phyloP scores from a whole-genome alignment of 2,329 filamentous ascomycete species.

The Exophiala oligosperma region DNA sequence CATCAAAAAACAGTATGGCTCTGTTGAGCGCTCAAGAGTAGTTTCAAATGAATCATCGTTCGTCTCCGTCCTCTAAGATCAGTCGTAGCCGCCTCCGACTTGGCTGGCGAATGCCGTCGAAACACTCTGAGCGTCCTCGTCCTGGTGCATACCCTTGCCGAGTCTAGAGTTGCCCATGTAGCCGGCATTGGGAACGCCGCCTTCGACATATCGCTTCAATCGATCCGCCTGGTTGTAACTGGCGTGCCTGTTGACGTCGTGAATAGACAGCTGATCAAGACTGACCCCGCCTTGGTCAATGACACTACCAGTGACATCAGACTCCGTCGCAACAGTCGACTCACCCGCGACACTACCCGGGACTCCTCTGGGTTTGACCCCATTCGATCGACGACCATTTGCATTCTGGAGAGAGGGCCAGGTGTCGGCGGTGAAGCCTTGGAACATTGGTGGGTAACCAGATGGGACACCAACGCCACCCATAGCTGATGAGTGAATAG shows the following conservation, averaged over 20 bases:
- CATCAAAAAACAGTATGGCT: constrained; percentile 13
- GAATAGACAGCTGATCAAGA: constrained; percentile 69
- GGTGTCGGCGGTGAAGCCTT: constrained; percentile 78
- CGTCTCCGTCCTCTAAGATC: constrained; percentile 36
- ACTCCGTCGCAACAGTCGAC: constrained; percentile 87
- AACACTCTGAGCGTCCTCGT: constrained; percentile 94
- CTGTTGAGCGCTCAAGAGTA: constrained; percentile 7
- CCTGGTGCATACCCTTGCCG: constrained; percentile 56
- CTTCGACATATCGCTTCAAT: constrained; percentile 91
- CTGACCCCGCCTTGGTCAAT: constrained; percentile 85
- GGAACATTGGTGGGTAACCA: constrained; percentile 93
- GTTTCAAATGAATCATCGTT: constrained; percentile 8
- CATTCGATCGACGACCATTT: constrained; percentile 61
- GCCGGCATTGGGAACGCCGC: constrained; percentile 67
- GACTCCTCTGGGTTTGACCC: constrained; percentile 65
- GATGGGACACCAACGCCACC: constrained; percentile 79
- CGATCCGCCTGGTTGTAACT: constrained; percentile 83
- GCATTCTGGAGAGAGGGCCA: constrained; percentile 80
- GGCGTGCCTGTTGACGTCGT: constrained; percentile 68
- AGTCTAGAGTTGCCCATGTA: constrained; percentile 62
- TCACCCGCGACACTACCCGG: constrained; percentile 84
- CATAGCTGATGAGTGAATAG: constrained; percentile 87
- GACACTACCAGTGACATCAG: constrained; percentile 78
- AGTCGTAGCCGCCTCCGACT: constrained; percentile 69
- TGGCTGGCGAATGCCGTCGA: constrained; percentile 97